A percentile compares a stretch with the other conserved stretches of the same genome.
Evolutionary conservation across 2,329 filamentous ascomycete genomes (phyloP).

Genomic region (Colletotrichum spinosum): DNA sequence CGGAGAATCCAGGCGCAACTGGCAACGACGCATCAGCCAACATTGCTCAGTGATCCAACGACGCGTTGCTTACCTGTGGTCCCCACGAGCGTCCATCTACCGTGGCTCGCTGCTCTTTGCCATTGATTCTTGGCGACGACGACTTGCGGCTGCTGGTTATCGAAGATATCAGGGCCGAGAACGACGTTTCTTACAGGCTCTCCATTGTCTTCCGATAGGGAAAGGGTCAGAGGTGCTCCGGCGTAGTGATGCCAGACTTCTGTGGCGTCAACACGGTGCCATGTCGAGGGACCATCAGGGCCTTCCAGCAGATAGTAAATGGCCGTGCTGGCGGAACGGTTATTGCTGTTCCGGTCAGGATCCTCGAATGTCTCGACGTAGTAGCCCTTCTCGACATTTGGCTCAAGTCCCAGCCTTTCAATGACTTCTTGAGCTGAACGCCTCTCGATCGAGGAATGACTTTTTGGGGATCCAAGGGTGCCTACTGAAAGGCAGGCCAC

Average conservation of each 20-base stretch:
- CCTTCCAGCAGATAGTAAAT: slow-evolving; percentile 67
- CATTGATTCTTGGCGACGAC: slow-evolving; percentile 54
- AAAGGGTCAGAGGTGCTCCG: slow-evolving; percentile 60
- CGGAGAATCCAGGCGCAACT: slow-evolving; percentile 13
- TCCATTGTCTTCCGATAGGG: slow-evolving; percentile 57
- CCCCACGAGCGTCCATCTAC: slow-evolving; percentile 62
- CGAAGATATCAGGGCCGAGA: slow-evolving; percentile 58
- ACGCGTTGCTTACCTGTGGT: slow-evolving; percentile 18
- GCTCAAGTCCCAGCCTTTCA: slow-evolving; percentile 52
- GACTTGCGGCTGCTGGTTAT: slow-evolving; percentile 56
- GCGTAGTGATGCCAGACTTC: slow-evolving; percentile 67
- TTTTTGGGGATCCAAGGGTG: not conserved
- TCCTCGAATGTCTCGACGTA: slow-evolving; percentile 61
- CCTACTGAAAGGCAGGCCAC: not conserved
- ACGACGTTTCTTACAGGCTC: slow-evolving; percentile 46
- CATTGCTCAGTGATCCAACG: no score
- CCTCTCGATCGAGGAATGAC: not conserved
- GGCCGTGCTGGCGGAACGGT: slow-evolving; percentile 58
- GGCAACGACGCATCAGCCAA: no score
- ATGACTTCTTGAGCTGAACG: slow-evolving; percentile 58
- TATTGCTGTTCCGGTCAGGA: slow-evolving; percentile 39
- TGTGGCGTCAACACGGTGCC: slow-evolving; percentile 62
- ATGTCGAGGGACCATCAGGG: slow-evolving; percentile 54
- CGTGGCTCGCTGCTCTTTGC: slow-evolving; percentile 59
- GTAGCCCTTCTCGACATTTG: slow-evolving; percentile 62